Evolutionary conservation across 1,139 yeast genomes (phyloP), one percentile per base, ranked within the genome.

Genomic region (Zygotorulaspora mrakii): DNA sequence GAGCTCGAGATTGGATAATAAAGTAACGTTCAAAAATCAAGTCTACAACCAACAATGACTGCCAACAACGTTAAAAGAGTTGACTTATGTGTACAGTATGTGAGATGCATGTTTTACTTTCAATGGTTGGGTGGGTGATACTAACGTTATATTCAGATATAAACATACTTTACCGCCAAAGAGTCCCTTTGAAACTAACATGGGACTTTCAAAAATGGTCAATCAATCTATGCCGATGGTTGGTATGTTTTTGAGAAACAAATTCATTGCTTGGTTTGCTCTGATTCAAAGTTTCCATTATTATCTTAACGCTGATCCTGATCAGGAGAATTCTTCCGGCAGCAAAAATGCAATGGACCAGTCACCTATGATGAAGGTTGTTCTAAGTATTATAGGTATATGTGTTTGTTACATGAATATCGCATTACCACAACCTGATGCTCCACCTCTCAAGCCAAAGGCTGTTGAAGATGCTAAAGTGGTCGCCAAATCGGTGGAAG

Each of bases 221-320:
- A 69, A 77, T 21, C 83, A 78, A 58, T 69, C 81, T 13, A 72
- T 78, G 65, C 84, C 85, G 26, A 76, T 79, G 82, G 80, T 81
- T 6, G 83, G 84, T 32, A 77, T 79, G 79, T 71, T 73, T 57
- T 63, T 73, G 68, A 68, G 53, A 43, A 61, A 59, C 55, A 49
- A 59, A 57, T 56, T 59, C 48, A 35, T 65, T 41, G 61, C 63
- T 34, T 62, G 69, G 65, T 54, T 59, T 30, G 52, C 64, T 1
- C 26, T 62, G 11, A 44, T 62, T 12, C 60, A 54, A 21, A 47
- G 56, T 28, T 41, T 57, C 29, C 62, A 61, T 35, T 52, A 47
- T 34, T 52, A 45, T 22, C 45, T 61, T 23, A 59, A 54, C 25
- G 49, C 54, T 7, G 54, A 50, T 28, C 45, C 48, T 10, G 61